Percentiles rank a stretch among this genome's conserved stretches.
phyloP scores from a whole-genome alignment of 2,329 filamentous ascomycete genomes.

The Acrocalymma vagum region DNA sequence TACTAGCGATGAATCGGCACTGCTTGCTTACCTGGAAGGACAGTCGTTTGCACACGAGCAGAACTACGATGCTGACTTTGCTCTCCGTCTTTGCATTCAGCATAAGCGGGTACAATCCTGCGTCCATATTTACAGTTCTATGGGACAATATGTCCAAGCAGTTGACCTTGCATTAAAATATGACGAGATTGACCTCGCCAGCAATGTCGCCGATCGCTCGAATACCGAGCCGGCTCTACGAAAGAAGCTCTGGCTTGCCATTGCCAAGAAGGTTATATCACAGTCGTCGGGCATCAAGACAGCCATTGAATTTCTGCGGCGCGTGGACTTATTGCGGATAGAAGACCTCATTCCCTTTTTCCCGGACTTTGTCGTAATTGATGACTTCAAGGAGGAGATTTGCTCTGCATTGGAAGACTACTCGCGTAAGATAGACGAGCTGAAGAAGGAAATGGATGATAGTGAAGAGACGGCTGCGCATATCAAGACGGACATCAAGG shows the following conservation, averaged over 20 bases:
- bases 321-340: constrained; percentile 90
- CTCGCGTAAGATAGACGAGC: constrained; percentile 83
- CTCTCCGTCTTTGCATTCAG: constrained; percentile 92
- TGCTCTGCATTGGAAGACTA: constrained; percentile 94
- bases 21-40: constrained; percentile 88
- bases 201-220: constrained; percentile 86
- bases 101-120: constrained; percentile 92
- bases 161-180: constrained; percentile 93
- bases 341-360: constrained; percentile 99
- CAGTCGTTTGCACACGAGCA: constrained; percentile 79
- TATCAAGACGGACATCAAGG: constrained; percentile 88
- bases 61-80: constrained; percentile 94
- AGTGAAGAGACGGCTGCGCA: constrained; percentile 86
- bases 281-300: constrained; percentile 82
- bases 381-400: constrained; percentile 99
- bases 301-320: constrained; percentile 91
- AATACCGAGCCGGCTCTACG: constrained; percentile 80
- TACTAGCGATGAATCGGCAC: constrained; percentile 81
- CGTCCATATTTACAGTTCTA: constrained; percentile 96
- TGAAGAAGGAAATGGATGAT: constrained; percentile 96
- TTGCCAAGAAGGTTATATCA: constrained; percentile 92
- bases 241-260: constrained; percentile 94
- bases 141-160: constrained; percentile 93
- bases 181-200: constrained; percentile 87
- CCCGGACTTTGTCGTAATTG: constrained; percentile 97